Conservation (phyloP, 805 yeast genomes). For the Yarrowia porcina region DNA sequence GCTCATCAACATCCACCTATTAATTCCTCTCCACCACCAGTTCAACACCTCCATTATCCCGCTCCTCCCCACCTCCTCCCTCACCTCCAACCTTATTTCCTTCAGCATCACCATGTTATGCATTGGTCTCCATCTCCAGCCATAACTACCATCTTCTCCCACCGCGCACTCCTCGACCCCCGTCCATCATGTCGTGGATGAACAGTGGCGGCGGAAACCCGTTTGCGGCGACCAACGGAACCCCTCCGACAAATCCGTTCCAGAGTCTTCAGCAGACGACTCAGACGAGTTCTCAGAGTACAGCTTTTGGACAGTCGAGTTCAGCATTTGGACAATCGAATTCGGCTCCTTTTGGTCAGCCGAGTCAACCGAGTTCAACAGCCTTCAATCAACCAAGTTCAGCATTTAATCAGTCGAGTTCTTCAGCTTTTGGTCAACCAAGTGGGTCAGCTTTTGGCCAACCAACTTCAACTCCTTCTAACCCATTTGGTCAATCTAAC, state of each 20-base stretch:
- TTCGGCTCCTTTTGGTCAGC: neutral
- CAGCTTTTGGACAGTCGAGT: neutral
- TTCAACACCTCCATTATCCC: neutral
- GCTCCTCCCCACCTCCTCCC: neutral
- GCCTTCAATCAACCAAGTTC: neutral
- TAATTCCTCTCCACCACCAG: too few species aligned
- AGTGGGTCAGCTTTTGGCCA: too few species aligned
- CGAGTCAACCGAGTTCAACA: too few species aligned
- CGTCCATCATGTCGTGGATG: slow-evolving; percentile 13
- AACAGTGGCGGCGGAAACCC: slow-evolving; percentile 7
- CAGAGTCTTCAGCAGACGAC: neutral
- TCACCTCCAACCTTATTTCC: neutral
- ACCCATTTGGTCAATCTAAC: neutral
- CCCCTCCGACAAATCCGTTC: slow-evolving; percentile 30
- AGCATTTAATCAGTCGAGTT: too few species aligned
- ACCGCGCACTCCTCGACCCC: neutral
- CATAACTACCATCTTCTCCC: neutral
- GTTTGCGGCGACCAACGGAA: neutral
- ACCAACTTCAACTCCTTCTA: neutral
- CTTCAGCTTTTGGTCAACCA: slow-evolving; percentile 1
- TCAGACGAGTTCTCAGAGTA: too few species aligned
- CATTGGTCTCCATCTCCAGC: neutral
- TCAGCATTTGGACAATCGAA: neutral
- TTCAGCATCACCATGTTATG: slow-evolving; percentile 2
- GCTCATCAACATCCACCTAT: too few species aligned